Conservation (phyloP, 805 yeast species). For the Candida fluviatilis region DNA sequence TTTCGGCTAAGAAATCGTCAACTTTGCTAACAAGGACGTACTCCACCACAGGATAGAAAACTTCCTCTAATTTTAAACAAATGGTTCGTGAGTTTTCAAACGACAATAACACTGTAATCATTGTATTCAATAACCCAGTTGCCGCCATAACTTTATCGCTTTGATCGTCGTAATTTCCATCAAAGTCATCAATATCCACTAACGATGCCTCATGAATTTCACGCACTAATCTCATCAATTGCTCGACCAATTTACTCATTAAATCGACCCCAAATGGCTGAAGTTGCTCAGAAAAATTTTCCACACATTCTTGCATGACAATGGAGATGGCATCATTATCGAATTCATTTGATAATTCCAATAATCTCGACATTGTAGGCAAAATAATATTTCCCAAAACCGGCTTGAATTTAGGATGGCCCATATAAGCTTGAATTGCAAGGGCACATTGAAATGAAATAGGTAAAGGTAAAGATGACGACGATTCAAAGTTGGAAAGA, state of each 20-base stretch:
- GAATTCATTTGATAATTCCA: slow-evolving; percentile 70
- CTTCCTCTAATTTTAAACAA: slow-evolving; percentile 59
- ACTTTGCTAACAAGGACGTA: slow-evolving; percentile 62
- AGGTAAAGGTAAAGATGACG: slow-evolving; percentile 46
- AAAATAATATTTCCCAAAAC: slow-evolving; percentile 66
- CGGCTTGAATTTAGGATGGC: slow-evolving; percentile 60
- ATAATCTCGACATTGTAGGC: slow-evolving; percentile 75
- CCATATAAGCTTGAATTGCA: slow-evolving; percentile 76
- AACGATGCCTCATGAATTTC: slow-evolving; percentile 51
- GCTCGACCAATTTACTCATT: slow-evolving; percentile 60
- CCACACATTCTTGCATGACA: slow-evolving; percentile 95
- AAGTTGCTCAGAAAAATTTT: slow-evolving; percentile 77
- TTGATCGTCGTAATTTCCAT: slow-evolving; percentile 25
- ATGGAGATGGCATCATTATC: slow-evolving; percentile 85
- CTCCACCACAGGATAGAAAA: slow-evolving; percentile 64
- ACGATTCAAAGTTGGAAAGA: slow-evolving; percentile 22
- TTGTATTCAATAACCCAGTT: slow-evolving; percentile 72
- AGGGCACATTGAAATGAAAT: slow-evolving; percentile 81
- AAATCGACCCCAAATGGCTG: slow-evolving; percentile 71
- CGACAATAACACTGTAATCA: slow-evolving; percentile 75
- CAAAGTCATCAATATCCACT: slow-evolving; percentile 23
- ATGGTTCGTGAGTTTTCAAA: slow-evolving; percentile 76
- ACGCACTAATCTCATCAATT: slow-evolving; percentile 45
- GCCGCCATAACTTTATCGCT: slow-evolving; percentile 81
- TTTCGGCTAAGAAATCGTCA: slow-evolving; percentile 72